Conservation (phyloP, 352 stramenopile genomes). For the Halophytophthora batemanensis region DNA sequence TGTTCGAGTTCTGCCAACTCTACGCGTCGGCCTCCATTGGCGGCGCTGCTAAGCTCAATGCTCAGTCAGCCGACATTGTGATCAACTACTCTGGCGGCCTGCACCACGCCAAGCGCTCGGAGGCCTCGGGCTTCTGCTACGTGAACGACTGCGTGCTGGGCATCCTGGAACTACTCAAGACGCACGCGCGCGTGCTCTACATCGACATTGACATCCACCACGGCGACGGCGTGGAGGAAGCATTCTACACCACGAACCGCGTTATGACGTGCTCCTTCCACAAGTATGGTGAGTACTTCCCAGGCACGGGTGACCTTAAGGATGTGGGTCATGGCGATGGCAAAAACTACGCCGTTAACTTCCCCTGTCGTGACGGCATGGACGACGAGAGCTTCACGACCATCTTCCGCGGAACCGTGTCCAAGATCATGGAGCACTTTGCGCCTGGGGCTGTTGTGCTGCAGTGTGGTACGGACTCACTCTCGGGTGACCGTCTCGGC, state of each 20-base stretch:
- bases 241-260: conserved; percentile 99
- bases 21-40: conserved; percentile 97
- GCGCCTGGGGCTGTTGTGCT: conserved; percentile 95
- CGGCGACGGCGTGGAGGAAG: conserved; percentile 98
- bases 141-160: conserved; percentile 99
- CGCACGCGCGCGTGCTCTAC: conserved; percentile 97
- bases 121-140: conserved; percentile 99
- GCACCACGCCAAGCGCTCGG: conserved; percentile 98
- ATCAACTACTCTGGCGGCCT: conserved; percentile 99
- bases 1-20: conserved; percentile 99
- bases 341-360: conserved; percentile 99
- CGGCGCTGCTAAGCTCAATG: conserved; percentile 95
- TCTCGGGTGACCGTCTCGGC: conserved; percentile 97
- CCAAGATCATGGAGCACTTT: conserved; percentile 97
- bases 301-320: conserved; percentile 91
- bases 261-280: conserved; percentile 99
- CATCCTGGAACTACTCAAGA: conserved; percentile 98
- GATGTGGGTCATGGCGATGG: conserved; percentile 87
- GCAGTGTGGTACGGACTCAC: conserved; percentile 97
- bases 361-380: conserved; percentile 98
- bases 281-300: conserved; percentile 99
- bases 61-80: conserved; percentile 94
- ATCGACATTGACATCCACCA: conserved; percentile 99
- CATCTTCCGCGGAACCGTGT: conserved; percentile 92
- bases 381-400: conserved; percentile 95